These are phyloP conservation scores for Beauveria bassiana DNA, from an alignment of 2,329 filamentous ascomycete species.

Conservation along the genomic window DNA sequence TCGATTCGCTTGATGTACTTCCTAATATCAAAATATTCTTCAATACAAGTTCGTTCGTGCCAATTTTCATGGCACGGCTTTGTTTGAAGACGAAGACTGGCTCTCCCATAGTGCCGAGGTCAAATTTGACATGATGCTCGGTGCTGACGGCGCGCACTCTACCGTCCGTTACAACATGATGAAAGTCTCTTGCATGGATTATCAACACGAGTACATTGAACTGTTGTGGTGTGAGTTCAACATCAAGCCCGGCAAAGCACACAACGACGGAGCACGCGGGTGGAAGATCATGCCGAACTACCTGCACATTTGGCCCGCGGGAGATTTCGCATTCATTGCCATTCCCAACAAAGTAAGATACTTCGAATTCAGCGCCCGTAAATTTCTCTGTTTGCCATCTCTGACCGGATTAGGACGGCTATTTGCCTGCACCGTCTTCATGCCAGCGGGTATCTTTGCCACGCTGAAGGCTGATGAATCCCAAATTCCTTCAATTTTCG, in stretches of 20 bases:
- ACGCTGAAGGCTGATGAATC: slow-evolving; percentile 56
- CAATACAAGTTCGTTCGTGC: slow-evolving; percentile 85
- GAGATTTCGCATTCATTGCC: slow-evolving; percentile 96
- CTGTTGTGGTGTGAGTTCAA: slow-evolving; percentile 96
- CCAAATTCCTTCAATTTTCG: slow-evolving; percentile 64
- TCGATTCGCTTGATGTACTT: slow-evolving; percentile 75
- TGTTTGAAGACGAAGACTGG: slow-evolving; percentile 62
- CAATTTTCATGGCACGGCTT: slow-evolving; percentile 76
- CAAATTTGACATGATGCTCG: slow-evolving; percentile 85
- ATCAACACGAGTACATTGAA: slow-evolving; percentile 90
- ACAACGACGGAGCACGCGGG: slow-evolving; percentile 24
- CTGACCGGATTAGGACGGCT: slow-evolving; percentile 55
- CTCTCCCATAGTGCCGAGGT: slow-evolving; percentile 53
- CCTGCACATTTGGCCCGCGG: slow-evolving; percentile 94
- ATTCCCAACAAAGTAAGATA: slow-evolving; percentile 59
- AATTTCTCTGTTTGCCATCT: background rate
- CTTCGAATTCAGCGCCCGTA: background rate
- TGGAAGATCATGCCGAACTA: slow-evolving; percentile 87
- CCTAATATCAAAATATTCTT: slow-evolving; percentile 89
- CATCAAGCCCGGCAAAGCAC: slow-evolving; percentile 48
- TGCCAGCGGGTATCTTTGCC: slow-evolving; percentile 63
- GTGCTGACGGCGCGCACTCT: slow-evolving; percentile 52
- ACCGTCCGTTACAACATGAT: slow-evolving; percentile 80
- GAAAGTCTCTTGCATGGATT: slow-evolving; percentile 88
- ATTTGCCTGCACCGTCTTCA: slow-evolving; percentile 92